Conservation (phyloP, 345 rosid species). For the Balakata baccata region DNA sequence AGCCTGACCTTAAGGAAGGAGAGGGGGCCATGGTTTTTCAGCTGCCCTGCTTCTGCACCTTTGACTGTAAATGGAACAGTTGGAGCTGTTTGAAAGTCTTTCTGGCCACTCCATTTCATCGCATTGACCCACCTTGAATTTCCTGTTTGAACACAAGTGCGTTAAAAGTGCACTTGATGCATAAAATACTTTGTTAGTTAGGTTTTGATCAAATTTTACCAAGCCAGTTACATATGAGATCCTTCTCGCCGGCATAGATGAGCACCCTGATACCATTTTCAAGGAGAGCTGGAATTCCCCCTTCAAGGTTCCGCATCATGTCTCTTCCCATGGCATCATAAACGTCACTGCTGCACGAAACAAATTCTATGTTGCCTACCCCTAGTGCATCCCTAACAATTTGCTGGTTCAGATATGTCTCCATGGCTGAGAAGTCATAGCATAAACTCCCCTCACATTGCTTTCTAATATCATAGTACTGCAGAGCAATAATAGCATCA, state of each 20-base stretch:
- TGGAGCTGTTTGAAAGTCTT: slow-evolving; percentile 46
- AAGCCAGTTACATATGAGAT: slow-evolving; percentile 87
- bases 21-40: slow-evolving; percentile 69
- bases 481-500: slow-evolving; percentile 21
- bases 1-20: slow-evolving; percentile 62
- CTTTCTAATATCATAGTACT: slow-evolving; percentile 86
- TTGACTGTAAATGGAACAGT: slow-evolving; percentile 52
- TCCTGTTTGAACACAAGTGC: slow-evolving; percentile 35
- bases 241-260: slow-evolving; percentile 81
- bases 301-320: slow-evolving; percentile 76
- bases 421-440: slow-evolving; percentile 71
- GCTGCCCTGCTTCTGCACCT: slow-evolving; percentile 53
- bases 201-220: slow-evolving; percentile 35
- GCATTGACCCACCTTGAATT: slow-evolving; percentile 85
- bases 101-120: slow-evolving; percentile 73
- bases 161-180: background rate
- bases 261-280: slow-evolving; percentile 68
- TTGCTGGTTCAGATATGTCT: slow-evolving; percentile 51
- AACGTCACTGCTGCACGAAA: slow-evolving; percentile 63
- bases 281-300: slow-evolving; percentile 63
- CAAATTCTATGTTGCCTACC: slow-evolving; percentile 59
- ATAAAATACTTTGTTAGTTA: background rate
- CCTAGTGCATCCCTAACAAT: slow-evolving; percentile 57
- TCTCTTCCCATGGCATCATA: slow-evolving; percentile 48
- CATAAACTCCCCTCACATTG: slow-evolving; percentile 55